Conservation (phyloP, 805 yeast genomes). For the Grigorovia yakushimaensis region DNA sequence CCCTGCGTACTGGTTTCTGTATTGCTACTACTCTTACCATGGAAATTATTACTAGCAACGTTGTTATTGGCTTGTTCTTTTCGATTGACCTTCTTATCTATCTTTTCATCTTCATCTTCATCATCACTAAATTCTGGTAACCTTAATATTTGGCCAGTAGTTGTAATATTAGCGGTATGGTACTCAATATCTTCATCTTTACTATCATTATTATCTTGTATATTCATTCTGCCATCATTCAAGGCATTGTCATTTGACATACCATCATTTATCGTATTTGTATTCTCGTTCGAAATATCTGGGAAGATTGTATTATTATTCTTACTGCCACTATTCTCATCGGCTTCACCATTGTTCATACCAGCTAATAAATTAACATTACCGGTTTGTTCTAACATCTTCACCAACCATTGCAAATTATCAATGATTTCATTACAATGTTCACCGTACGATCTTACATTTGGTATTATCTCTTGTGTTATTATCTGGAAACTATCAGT, state of each 20-base stretch:
- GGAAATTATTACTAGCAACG: slow-evolving; percentile 3
- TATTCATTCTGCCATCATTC: background rate
- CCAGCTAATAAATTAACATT: slow-evolving; percentile 40
- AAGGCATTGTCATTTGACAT: background rate
- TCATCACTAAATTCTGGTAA: slow-evolving; percentile 26
- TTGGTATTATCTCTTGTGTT: slow-evolving; percentile 58
- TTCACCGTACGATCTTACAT: slow-evolving; percentile 48
- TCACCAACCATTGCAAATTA: slow-evolving; percentile 65
- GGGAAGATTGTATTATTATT: background rate
- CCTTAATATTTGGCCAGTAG: slow-evolving; percentile 19
- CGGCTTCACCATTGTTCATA: too few species aligned
- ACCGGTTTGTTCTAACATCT: slow-evolving; percentile 67
- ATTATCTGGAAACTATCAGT: slow-evolving; percentile 58
- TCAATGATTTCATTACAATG: slow-evolving; percentile 54
- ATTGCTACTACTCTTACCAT: slow-evolving; percentile 6
- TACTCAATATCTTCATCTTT: slow-evolving; percentile 7
- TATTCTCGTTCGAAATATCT: background rate
- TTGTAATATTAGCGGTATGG: slow-evolving; percentile 16
- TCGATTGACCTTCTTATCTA: background rate
- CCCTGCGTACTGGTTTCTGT: background rate
- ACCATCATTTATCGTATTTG: background rate
- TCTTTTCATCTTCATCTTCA: slow-evolving; percentile 7
- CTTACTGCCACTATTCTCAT: background rate
- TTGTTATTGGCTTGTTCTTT: background rate
- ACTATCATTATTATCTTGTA: background rate